A percentile compares a stretch with the other conserved stretches of the same genome.
phyloP scores from a whole-genome alignment of 2,329 filamentous ascomycete species.

The Botryosphaeria agaves region DNA sequence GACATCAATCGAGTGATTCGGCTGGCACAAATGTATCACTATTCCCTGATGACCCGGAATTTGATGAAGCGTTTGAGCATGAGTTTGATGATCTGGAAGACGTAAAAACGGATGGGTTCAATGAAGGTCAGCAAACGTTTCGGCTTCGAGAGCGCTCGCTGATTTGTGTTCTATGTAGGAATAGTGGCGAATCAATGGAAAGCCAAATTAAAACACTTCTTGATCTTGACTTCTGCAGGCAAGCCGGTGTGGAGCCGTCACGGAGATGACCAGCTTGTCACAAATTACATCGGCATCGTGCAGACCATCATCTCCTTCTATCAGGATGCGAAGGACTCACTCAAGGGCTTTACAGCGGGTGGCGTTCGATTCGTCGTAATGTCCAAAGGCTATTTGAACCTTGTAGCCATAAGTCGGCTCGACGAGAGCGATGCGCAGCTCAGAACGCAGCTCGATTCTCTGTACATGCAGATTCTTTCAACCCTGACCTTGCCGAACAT shows the following conservation, averaged over 20 bases:
- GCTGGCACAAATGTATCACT: conserved; percentile 44
- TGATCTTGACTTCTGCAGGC: conserved; percentile 87
- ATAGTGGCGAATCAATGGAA: conserved; percentile 58
- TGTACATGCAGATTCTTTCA: conserved; percentile 97
- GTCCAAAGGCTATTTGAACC: conserved; percentile 73
- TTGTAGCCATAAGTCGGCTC: conserved; percentile 82
- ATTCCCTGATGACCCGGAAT: conserved; percentile 25
- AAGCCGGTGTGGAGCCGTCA: conserved; percentile 97
- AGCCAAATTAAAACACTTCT: conserved; percentile 87
- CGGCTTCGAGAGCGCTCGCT: conserved; percentile 9
- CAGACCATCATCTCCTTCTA: conserved; percentile 98
- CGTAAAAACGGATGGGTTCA: conserved; percentile 31
- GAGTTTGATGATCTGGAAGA: conserved; percentile 67
- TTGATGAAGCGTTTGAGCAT: conserved; percentile 48
- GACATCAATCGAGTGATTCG: conserved; percentile 40
- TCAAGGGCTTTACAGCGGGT: conserved; percentile 77
- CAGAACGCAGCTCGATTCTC: conserved; percentile 69
- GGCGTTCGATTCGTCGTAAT: conserved; percentile 71
- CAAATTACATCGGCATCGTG: conserved; percentile 83
- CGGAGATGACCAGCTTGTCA: conserved; percentile 76
- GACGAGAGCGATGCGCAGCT: conserved; percentile 87
- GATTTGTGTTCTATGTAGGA: conserved; percentile 16
- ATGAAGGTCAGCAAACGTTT: conserved; percentile 37
- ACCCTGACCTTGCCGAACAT: conserved; percentile 81
- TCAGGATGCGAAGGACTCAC: conserved; percentile 57